Percentiles rank a stretch among this genome's conserved stretches.
These are phyloP conservation scores for Schizochytrium sp. DNA, from an alignment of 108 stramenopile species.

Conservation along the genomic window DNA sequence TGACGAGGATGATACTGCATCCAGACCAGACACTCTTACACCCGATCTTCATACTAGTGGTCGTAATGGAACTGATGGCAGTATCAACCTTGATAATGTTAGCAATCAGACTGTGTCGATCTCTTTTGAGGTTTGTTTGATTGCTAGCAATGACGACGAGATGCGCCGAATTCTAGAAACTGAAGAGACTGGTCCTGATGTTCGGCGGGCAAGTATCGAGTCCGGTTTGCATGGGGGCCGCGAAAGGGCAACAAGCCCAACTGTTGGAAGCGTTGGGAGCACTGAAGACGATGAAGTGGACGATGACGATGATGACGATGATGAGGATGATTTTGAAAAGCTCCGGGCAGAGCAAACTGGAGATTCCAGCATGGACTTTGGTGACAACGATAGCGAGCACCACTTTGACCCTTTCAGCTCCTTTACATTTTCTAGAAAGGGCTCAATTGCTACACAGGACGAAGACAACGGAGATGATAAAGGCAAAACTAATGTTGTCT, in stretches of 20 bases:
- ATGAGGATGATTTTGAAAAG: not conserved
- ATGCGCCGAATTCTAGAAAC: not conserved
- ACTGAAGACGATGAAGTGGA: not conserved
- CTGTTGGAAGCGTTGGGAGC: not conserved
- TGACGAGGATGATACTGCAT: not conserved
- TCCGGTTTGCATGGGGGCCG: not conserved
- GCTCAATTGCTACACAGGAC: too few species aligned
- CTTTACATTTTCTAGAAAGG: not conserved
- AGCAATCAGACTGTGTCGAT: not conserved
- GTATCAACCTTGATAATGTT: not conserved
- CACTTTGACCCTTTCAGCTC: not conserved
- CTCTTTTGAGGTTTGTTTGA: slow-evolving; percentile 1
- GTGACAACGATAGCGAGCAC: not conserved
- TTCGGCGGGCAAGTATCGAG: not conserved
- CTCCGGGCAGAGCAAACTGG: not conserved
- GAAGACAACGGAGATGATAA: too few species aligned
- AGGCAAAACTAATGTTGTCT: not conserved
- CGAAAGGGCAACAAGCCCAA: not conserved
- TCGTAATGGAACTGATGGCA: not conserved
- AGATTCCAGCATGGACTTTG: not conserved
- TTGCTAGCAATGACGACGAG: not conserved
- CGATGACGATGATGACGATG: not conserved
- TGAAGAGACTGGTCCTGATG: not conserved
- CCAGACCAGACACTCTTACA: too few species aligned
- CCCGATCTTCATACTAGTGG: not conserved